A percentile compares a stretch with the other conserved stretches of the same genome.
phyloP scores from a whole-genome alignment of 208 protist species.

The Phytomonas sp. region DNA sequence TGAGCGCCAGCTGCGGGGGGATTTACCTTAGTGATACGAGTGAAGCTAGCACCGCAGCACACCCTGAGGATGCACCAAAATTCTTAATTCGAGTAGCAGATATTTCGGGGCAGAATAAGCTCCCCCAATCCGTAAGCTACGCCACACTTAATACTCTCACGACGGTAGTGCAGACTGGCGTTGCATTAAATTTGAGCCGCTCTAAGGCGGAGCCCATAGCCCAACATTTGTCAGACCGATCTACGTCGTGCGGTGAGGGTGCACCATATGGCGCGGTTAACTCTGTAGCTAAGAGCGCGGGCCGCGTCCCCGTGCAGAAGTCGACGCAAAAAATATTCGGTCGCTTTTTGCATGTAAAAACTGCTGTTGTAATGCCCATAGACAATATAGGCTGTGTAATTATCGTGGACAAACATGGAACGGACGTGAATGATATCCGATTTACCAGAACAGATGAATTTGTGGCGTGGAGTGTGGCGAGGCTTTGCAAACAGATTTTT shows the following conservation, averaged over 20 bases:
- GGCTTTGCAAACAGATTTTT: slow-evolving; percentile 48
- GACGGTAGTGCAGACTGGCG: slow-evolving; percentile 39
- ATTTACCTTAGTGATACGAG: slow-evolving; percentile 33
- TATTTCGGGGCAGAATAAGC: slow-evolving; percentile 24
- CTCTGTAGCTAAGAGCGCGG: neutral
- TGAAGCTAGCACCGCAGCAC: neutral
- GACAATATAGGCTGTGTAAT: slow-evolving; percentile 52
- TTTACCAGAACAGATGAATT: slow-evolving; percentile 65
- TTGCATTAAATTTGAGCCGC: slow-evolving; percentile 56
- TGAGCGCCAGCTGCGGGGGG: slow-evolving; percentile 39
- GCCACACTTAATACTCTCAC: slow-evolving; percentile 38
- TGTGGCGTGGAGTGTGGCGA: slow-evolving; percentile 49
- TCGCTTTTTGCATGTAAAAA: slow-evolving; percentile 24
- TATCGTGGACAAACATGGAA: slow-evolving; percentile 43
- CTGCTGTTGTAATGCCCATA: slow-evolving; percentile 46
- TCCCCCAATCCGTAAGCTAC: slow-evolving; percentile 54
- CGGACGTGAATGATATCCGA: neutral
- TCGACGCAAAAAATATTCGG: neutral
- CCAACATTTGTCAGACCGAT: slow-evolving; percentile 5
- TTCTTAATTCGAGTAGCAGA: slow-evolving; percentile 57
- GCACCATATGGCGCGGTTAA: neutral
- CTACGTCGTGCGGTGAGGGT: neutral
- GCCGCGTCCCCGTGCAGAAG: neutral
- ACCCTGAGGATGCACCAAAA: slow-evolving; percentile 7
- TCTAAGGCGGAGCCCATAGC: slow-evolving; percentile 5